Percentiles rank a stretch among this genome's conserved stretches.
Evolutionary conservation across 2,329 filamentous ascomycete species (phyloP).

Genomic region (Aspergillus uvarum): DNA sequence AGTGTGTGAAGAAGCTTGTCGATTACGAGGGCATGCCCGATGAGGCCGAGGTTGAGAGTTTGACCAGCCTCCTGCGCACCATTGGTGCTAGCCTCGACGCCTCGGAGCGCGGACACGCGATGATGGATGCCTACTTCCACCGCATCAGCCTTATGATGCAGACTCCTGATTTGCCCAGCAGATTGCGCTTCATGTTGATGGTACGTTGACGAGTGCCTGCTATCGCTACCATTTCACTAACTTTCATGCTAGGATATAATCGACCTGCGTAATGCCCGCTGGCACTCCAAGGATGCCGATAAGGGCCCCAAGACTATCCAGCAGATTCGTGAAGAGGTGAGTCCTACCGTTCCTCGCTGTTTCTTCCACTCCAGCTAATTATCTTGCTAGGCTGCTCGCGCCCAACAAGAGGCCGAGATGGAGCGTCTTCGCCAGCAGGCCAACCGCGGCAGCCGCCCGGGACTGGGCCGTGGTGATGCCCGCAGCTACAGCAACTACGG

Average conservation of each 20-base stretch:
- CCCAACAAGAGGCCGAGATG: conserved; percentile 76
- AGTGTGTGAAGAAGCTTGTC: conserved; percentile 95
- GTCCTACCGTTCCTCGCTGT: conserved; percentile 23
- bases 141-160: conserved; percentile 82
- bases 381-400: conserved; percentile 60
- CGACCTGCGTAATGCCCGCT: conserved; percentile 74
- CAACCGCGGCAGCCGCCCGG: conserved; percentile 64
- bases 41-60: conserved; percentile 92
- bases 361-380: conserved; percentile 13
- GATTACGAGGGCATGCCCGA: conserved; percentile 93
- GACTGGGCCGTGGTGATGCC: conserved; percentile 79
- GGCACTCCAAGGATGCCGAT: conserved; percentile 83
- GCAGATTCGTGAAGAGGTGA: conserved; percentile 79
- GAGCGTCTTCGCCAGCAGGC: conserved; percentile 55
- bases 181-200: conserved; percentile 95
- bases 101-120: conserved; percentile 75
- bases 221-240: conserved; percentile 10
- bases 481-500: conserved; percentile 76
- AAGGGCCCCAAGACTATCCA: conserved; percentile 97
- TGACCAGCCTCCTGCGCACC: conserved; percentile 87
- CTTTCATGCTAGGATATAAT: conserved; percentile 63
- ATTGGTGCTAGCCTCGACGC: conserved; percentile 85
- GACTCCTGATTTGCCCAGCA: conserved; percentile 76
- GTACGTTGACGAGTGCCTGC: conserved; percentile 33
- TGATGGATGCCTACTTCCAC: conserved; percentile 93